Conservation (phyloP, 2,329 filamentous ascomycete species). For the Aaosphaeria pasadenensis region DNA sequence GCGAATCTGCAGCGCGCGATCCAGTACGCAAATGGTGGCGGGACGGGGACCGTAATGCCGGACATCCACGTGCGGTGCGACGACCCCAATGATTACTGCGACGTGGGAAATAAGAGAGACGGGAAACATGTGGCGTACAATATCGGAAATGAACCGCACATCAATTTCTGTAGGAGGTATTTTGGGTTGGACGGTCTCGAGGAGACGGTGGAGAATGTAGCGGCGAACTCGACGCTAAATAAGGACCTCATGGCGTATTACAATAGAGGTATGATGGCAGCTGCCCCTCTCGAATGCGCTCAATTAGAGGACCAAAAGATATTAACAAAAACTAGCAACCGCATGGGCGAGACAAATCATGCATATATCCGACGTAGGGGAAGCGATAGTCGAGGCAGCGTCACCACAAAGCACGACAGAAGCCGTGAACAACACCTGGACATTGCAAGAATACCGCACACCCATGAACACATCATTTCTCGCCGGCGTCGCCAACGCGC, state of each 20-base stretch:
- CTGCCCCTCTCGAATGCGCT: too few species aligned
- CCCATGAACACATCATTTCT: conserved; percentile 33
- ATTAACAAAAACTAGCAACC: conserved; percentile 13
- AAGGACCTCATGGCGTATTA: conserved; percentile 28
- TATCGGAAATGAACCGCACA: conserved; percentile 33
- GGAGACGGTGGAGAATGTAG: conserved; percentile 19
- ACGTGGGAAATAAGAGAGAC: conserved; percentile 22
- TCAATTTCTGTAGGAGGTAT: conserved; percentile 31
- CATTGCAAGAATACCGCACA: conserved; percentile 10
- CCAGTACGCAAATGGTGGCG: conserved; percentile 24
- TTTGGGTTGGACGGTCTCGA: conserved; percentile 24
- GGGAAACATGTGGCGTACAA: conserved; percentile 31
- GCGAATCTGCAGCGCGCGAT: conserved; percentile 25
- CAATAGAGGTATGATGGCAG: conserved; percentile 20
- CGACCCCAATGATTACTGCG: conserved; percentile 26
- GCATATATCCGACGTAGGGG: conserved; percentile 28
- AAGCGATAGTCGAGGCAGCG: conserved; percentile 20
- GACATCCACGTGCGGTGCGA: conserved; percentile 35
- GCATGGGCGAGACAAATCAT: conserved; percentile 35
- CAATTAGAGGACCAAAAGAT: too few species aligned
- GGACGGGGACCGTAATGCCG: conserved; percentile 17
- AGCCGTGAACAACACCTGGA: conserved; percentile 21
- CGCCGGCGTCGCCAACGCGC: conserved; percentile 27
- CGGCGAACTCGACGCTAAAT: conserved; percentile 18
- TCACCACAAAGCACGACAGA: conserved; percentile 5